Conservation (phyloP, 495 filamentous ascomycete species). For the Tuber umbilicatum region DNA sequence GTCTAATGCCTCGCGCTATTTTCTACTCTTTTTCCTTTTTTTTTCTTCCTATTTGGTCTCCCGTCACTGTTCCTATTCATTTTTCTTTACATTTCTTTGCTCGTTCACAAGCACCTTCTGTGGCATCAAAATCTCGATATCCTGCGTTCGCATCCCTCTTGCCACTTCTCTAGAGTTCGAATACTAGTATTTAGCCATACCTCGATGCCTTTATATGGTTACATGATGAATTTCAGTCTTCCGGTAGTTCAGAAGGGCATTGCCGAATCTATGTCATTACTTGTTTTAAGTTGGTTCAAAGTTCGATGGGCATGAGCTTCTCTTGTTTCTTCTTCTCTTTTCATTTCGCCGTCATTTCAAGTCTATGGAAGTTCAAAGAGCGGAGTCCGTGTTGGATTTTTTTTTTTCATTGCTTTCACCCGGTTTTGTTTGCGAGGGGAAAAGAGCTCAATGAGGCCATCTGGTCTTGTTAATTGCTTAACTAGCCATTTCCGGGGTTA, state of each 20-base stretch:
- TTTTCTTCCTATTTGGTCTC: neutral
- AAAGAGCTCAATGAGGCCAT: neutral
- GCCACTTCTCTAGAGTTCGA: neutral
- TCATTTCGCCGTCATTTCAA: neutral
- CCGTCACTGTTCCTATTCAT: slow-evolving; percentile 7
- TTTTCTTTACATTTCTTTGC: slow-evolving; percentile 10
- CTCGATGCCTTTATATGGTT: neutral
- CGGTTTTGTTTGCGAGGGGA: neutral
- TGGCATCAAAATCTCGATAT: neutral
- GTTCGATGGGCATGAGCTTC: neutral
- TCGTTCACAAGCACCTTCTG: neutral
- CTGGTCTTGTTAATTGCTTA: neutral
- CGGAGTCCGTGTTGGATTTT: slow-evolving; percentile 1
- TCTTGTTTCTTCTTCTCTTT: neutral
- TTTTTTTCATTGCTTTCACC: neutral
- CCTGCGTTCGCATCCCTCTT: neutral
- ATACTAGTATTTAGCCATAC: neutral
- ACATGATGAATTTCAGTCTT: neutral
- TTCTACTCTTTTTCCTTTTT: neutral
- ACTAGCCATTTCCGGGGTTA: neutral
- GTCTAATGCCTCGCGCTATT: slow-evolving; percentile 51
- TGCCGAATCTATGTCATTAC: neutral
- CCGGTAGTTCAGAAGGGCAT: neutral
- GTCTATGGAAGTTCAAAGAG: neutral
- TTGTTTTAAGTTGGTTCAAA: slow-evolving; percentile 1